Evolutionary conservation across 1,139 yeast species (phyloP).

Genomic region (Scheffersomyces lignicola): DNA sequence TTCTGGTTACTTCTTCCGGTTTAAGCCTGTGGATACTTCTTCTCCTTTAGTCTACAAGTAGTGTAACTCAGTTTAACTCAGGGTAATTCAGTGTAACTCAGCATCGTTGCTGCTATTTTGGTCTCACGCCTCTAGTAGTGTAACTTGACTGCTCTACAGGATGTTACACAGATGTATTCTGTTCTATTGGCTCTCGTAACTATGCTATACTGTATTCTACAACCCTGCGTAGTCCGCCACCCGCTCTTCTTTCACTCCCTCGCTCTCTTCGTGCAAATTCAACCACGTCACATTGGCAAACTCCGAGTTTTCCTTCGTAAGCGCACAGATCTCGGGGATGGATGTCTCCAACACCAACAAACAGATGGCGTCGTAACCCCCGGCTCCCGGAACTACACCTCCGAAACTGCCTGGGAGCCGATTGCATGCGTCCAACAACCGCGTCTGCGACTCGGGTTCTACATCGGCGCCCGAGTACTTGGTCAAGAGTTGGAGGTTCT

Average conservation of each 20-base stretch:
- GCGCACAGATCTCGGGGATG: slow-evolving; percentile 35
- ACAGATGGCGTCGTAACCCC: slow-evolving; percentile 93
- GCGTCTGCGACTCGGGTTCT: slow-evolving; percentile 80
- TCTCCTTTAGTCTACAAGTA: neutral
- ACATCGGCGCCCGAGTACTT: slow-evolving; percentile 74
- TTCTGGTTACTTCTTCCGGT: no score
- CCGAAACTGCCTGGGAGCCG: slow-evolving; percentile 74
- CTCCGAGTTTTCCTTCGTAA: slow-evolving; percentile 20
- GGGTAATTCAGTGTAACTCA: neutral
- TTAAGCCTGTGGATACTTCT: neutral
- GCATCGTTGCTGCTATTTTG: slow-evolving; percentile 2
- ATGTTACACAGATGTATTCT: slow-evolving; percentile 2
- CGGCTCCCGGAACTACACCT: slow-evolving; percentile 98
- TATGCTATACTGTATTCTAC: no score
- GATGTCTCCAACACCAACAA: slow-evolving; percentile 57
- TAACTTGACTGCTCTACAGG: neutral
- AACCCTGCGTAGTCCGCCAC: slow-evolving; percentile 30
- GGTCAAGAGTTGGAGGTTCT: slow-evolving; percentile 59
- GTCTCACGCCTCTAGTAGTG: neutral
- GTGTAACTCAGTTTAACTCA: neutral
- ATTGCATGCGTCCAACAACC: slow-evolving; percentile 61
- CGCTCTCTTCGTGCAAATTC: slow-evolving; percentile 57
- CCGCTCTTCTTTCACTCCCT: slow-evolving; percentile 49
- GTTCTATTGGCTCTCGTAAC: slow-evolving; percentile 2
- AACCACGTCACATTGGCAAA: slow-evolving; percentile 57